A percentile compares a stretch with the other conserved stretches of the same genome.
These are phyloP conservation scores for Tulasnella sp. DNA, from an alignment of 768 basidiomycete species.

Conservation along the genomic window DNA sequence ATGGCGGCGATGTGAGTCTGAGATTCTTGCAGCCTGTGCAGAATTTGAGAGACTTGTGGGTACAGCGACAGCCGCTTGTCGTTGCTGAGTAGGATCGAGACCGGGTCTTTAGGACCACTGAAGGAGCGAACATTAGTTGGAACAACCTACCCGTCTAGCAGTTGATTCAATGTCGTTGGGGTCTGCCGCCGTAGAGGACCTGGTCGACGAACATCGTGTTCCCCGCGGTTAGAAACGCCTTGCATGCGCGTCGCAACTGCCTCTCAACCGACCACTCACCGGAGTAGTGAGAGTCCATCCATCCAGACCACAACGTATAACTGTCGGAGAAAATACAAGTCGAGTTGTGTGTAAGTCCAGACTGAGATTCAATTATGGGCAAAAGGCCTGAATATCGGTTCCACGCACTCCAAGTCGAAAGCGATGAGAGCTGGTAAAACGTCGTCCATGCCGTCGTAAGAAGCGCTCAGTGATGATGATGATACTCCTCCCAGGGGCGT, in stretches of 20 bases:
- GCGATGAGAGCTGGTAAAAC: constrained; percentile 61
- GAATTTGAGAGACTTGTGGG: constrained; percentile 67
- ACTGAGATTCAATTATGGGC: constrained; percentile 5
- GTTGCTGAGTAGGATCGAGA: constrained; percentile 51
- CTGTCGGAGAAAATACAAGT: constrained; percentile 40
- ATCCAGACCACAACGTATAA: constrained; percentile 82
- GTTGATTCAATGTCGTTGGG: constrained; percentile 48
- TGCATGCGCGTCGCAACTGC: background rate
- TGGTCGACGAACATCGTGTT: constrained; percentile 25
- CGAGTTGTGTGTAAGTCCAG: background rate
- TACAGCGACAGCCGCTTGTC: constrained; percentile 65
- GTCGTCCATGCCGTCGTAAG: background rate
- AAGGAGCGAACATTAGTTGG: constrained; percentile 35
- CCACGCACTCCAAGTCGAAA: constrained; percentile 74
- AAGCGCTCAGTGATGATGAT: background rate
- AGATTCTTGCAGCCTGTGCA: constrained; percentile 53
- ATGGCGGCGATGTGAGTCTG: constrained; percentile 57
- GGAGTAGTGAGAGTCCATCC: constrained; percentile 77
- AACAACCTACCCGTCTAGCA: constrained; percentile 34
- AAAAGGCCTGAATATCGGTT: background rate
- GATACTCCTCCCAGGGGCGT: background rate
- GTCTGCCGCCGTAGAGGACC: constrained; percentile 44
- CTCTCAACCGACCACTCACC: constrained; percentile 36
- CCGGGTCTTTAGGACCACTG: too few relatives aligned
- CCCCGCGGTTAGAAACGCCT: background rate